phyloP scores from a whole-genome alignment of 2,329 filamentous ascomycete species.

The Aspergillus sojae region DNA sequence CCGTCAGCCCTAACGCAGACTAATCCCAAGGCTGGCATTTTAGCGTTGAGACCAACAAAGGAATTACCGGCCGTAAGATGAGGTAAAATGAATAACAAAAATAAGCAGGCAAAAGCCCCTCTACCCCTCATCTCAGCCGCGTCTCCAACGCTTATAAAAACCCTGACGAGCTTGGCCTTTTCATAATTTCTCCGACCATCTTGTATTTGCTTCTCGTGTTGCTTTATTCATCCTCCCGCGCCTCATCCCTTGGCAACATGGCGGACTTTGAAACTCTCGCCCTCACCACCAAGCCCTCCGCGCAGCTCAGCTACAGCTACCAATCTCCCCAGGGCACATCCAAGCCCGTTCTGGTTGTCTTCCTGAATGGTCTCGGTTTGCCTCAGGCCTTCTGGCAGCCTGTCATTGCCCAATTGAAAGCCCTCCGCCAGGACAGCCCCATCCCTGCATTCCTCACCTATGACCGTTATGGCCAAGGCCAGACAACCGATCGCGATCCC shows the following conservation, averaged over 20 bases:
- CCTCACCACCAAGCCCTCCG: conserved; percentile 23
- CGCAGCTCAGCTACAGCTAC: conserved; percentile 23
- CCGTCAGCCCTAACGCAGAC: neutral
- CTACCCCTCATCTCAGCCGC: neutral
- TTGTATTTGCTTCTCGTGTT: neutral
- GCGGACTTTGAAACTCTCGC: conserved; percentile 16
- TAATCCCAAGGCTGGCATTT: neutral
- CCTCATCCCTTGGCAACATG: conserved; percentile 11
- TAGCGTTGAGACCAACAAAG: neutral
- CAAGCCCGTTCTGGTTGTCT: conserved; percentile 40
- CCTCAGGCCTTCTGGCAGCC: conserved; percentile 44
- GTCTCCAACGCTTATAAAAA: neutral
- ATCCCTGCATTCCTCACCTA: conserved; percentile 55
- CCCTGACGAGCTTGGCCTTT: too few species aligned
- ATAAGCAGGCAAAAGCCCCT: neutral
- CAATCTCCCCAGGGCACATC: conserved; percentile 9
- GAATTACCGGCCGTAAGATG: neutral
- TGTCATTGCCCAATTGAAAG: conserved; percentile 31
- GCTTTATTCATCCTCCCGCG: neutral
- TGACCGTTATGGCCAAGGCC: conserved; percentile 62
- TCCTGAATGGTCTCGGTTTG: conserved; percentile 48
- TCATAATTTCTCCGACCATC: too few species aligned
- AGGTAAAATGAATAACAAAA: neutral
- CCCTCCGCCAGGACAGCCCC: conserved; percentile 19
- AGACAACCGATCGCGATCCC: conserved; percentile 51